A percentile compares a stretch with the other conserved stretches of the same genome.
These are phyloP conservation scores for Apiospora phragmitis DNA, from an alignment of 2,329 filamentous ascomycete genomes.

Conservation along the genomic window DNA sequence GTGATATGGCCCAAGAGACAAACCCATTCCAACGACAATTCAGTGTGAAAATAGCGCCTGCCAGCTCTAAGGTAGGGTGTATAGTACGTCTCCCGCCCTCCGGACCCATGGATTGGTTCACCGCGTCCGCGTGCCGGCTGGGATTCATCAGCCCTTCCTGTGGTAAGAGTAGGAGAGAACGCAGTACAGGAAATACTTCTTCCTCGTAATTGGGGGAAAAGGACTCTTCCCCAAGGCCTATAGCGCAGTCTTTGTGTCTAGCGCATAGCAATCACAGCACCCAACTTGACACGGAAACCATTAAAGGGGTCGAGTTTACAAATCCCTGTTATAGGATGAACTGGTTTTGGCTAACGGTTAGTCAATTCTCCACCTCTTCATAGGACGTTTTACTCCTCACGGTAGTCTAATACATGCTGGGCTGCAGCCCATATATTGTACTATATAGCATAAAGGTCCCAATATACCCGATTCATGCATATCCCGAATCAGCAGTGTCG, in stretches of 20 bases:
- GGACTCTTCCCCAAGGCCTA: too few relatives aligned
- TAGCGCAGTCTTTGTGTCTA: not conserved
- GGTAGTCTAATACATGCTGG: not conserved
- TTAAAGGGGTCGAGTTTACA: too few relatives aligned
- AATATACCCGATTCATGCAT: not conserved
- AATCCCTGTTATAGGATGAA: not conserved
- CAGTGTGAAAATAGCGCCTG: not conserved
- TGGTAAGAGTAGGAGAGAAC: not conserved
- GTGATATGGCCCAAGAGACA: not conserved
- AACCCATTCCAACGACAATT: not conserved
- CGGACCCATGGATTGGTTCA: not conserved
- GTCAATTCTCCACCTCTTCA: not conserved
- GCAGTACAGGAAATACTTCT: not conserved
- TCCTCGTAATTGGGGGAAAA: not conserved
- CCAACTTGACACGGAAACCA: too few relatives aligned
- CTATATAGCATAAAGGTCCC: not conserved
- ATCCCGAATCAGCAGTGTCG: not conserved
- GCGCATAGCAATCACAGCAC: not conserved
- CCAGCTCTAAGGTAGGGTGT: not conserved
- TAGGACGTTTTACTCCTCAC: too few relatives aligned
- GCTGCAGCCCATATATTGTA: not conserved
- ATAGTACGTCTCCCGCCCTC: not conserved
- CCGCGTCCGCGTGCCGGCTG: not conserved
- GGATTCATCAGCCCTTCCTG: not conserved
- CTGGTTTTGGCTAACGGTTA: not conserved